Conservation (phyloP, 805 yeast genomes). For the Scheffersomyces coipomensis region DNA sequence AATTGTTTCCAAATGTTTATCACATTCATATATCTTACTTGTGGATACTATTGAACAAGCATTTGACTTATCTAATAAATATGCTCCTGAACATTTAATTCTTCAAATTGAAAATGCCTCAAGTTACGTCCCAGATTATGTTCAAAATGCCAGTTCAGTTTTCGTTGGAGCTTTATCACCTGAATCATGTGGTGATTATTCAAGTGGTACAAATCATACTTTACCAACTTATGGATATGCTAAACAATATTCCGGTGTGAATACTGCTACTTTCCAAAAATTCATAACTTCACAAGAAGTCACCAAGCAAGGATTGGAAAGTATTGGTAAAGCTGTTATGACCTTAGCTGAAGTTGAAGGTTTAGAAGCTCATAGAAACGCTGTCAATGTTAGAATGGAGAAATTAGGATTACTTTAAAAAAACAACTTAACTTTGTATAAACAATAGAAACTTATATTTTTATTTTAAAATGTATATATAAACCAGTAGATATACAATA, state of each 20-base stretch:
- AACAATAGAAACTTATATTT: no score
- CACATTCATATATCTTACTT: constrained; percentile 80
- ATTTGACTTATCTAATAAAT: constrained; percentile 78
- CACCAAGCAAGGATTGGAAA: constrained; percentile 76
- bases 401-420: constrained; percentile 57
- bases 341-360: constrained; percentile 95
- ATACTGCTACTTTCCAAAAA: constrained; percentile 93
- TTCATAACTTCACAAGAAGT: constrained; percentile 93
- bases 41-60: constrained; percentile 78
- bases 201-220: constrained; percentile 97
- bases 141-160: constrained; percentile 93
- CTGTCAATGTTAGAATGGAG: constrained; percentile 92
- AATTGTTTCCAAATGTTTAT: constrained; percentile 86
- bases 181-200: constrained; percentile 97
- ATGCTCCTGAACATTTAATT: constrained; percentile 98
- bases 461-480: no score
- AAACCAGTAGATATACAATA: neutral
- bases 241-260: constrained; percentile 94
- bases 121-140: constrained; percentile 61
- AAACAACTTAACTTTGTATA: no score
- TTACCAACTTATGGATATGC: constrained; percentile 99
- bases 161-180: constrained; percentile 97
- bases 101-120: constrained; percentile 83
- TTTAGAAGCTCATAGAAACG: constrained; percentile 94
- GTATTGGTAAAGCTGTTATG: constrained; percentile 96